Percentiles rank a stretch among this genome's conserved stretches.
phyloP scores from a whole-genome alignment of 2,329 filamentous ascomycete genomes.

The Aspergillus clavatus region DNA sequence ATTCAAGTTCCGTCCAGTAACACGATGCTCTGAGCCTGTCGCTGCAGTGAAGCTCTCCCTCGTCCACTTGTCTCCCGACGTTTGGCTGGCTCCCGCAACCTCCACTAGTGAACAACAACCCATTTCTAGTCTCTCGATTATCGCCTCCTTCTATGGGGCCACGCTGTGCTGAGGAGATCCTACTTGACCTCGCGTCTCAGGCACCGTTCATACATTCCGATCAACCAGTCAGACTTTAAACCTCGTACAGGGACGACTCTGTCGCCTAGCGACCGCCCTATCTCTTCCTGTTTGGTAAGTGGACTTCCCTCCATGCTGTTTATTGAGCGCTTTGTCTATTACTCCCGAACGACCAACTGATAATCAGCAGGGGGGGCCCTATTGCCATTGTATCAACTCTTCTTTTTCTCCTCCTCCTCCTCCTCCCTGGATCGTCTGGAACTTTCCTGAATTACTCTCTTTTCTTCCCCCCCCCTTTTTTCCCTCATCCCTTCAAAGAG shows the following conservation, averaged over 20 bases:
- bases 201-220: background rate
- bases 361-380: background rate
- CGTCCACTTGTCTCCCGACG: background rate
- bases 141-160: background rate
- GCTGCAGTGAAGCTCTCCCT: background rate
- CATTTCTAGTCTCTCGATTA: background rate
- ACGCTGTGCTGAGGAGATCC: background rate
- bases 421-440: too few relatives aligned
- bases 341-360: background rate
- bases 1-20: background rate
- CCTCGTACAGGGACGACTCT: background rate
- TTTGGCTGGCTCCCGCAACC: background rate
- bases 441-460: background rate
- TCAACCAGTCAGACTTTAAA: background rate
- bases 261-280: background rate
- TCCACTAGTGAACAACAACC: background rate
- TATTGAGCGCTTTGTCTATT: background rate
- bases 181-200: background rate
- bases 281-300: background rate
- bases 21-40: background rate
- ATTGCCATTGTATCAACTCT: too few relatives aligned
- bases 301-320: background rate
- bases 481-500: background rate
- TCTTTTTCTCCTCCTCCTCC: too few relatives aligned
- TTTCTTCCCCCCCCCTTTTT: background rate